These are phyloP conservation scores for Pyrus bretschneideri DNA, from an alignment of 306 rosid species.

Conservation along the genomic window DNA sequence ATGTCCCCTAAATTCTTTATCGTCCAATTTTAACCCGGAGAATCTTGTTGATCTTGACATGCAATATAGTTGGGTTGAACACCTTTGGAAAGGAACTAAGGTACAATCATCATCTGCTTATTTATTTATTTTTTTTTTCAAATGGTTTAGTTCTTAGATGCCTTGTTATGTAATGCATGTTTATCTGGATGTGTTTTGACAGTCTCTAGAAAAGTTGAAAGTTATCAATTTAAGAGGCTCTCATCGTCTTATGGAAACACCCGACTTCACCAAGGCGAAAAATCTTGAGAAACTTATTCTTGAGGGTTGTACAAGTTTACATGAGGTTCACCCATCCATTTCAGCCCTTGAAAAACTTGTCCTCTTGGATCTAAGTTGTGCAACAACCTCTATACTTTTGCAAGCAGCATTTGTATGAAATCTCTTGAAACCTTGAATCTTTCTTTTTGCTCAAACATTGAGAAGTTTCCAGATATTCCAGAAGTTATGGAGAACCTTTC, in stretches of 20 bases:
- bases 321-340: slow-evolving; percentile 5
- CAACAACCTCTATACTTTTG: not conserved
- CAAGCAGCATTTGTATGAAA: not conserved
- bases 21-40: not conserved
- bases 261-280: slow-evolving; percentile 11
- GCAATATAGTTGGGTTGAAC: not conserved
- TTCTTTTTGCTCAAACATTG: not conserved
- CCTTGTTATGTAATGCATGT: not conserved
- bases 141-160: not conserved
- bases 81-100: not conserved
- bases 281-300: slow-evolving; percentile 3
- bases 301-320: slow-evolving; percentile 9
- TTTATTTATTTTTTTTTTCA: no score
- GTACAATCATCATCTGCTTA: not conserved
- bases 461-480: not conserved
- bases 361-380: not conserved
- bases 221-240: no score
- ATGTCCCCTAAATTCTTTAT: slow-evolving; percentile 11
- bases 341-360: not conserved
- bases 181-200: not conserved
- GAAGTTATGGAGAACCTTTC: slow-evolving; percentile 1
- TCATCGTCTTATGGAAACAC: slow-evolving; percentile 4
- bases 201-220: not conserved
- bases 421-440: not conserved
- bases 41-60: slow-evolving; percentile 19